phyloP scores from a whole-genome alignment of 352 stramenopile genomes.

The Globisporangium polare region DNA sequence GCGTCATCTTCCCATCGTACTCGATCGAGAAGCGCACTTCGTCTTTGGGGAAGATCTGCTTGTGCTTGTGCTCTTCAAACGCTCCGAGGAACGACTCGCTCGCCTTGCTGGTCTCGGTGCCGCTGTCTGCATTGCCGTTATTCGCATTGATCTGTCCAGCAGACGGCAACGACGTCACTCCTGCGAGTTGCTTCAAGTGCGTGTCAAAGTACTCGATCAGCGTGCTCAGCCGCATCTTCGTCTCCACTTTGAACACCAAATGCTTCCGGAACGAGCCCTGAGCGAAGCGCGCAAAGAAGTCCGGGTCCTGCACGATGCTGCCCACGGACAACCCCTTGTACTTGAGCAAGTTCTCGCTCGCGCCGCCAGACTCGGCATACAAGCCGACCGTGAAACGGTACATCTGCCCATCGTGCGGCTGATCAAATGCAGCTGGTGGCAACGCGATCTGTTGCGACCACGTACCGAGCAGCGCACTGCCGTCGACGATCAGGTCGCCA shows the following conservation, averaged over 20 bases:
- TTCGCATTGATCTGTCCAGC: conserved; percentile 1
- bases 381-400: conserved; percentile 57
- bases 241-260: conserved; percentile 61
- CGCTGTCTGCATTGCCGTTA: conserved; percentile 9
- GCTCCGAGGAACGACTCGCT: conserved; percentile 25
- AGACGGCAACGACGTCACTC: neutral
- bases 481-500: conserved; percentile 51
- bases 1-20: conserved; percentile 32
- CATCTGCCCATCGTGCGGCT: conserved; percentile 27
- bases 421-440: conserved; percentile 27
- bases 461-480: conserved; percentile 57
- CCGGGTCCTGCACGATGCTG: conserved; percentile 69
- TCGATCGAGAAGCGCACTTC: conserved; percentile 52
- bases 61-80: conserved; percentile 26
- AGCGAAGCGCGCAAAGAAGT: conserved; percentile 72
- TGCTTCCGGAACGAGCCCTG: conserved; percentile 62
- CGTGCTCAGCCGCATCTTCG: conserved; percentile 34
- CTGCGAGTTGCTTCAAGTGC: conserved; percentile 28
- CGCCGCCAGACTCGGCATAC: conserved; percentile 59
- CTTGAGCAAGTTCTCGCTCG: conserved; percentile 65
- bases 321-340: conserved; percentile 79
- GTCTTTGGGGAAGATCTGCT: conserved; percentile 37
- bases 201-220: conserved; percentile 58
- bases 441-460: conserved; percentile 62
- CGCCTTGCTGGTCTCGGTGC: conserved; percentile 18